phyloP scores from a whole-genome alignment of 176 grass and related monocot genomes.

The Areca catechu region DNA sequence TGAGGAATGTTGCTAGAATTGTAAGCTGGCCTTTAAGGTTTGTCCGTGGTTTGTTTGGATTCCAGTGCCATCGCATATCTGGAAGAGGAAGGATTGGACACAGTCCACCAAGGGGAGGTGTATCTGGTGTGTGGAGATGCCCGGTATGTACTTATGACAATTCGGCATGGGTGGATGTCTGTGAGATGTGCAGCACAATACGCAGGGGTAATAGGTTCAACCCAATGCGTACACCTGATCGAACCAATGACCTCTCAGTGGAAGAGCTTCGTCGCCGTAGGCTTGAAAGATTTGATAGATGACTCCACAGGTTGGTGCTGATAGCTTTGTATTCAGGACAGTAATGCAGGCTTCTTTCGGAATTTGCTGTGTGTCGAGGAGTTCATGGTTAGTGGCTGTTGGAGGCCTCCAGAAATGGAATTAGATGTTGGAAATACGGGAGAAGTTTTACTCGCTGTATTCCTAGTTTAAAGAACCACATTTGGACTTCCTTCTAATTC shows the following conservation, averaged over 20 bases:
- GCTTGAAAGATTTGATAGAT: constrained; percentile 60
- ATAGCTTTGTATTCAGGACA: no score
- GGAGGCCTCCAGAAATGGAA: no score
- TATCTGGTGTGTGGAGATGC: constrained; percentile 53
- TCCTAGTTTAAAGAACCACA: no score
- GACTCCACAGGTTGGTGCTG: constrained; percentile 4
- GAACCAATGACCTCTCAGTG: constrained; percentile 22
- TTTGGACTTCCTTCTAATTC: no score
- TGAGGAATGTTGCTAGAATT: constrained; percentile 32
- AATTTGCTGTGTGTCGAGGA: no score
- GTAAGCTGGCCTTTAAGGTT: constrained; percentile 75
- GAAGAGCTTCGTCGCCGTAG: constrained; percentile 74
- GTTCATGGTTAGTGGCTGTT: no score
- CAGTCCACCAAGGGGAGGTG: constrained; percentile 3
- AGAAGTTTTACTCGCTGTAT: no score
- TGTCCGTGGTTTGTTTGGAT: constrained; percentile 23
- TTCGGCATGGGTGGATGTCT: constrained; percentile 37
- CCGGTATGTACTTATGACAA: constrained; percentile 79
- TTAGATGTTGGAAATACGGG: no score
- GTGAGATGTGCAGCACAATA: constrained; percentile 74
- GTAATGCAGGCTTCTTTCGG: no score
- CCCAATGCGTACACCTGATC: not conserved
- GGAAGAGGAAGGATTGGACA: constrained; percentile 41
- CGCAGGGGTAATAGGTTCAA: constrained; percentile 13
- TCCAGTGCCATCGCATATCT: constrained; percentile 9